Evolutionary conservation across 2,329 filamentous ascomycete genomes (phyloP).

Genomic region (Neonectria ditissima): DNA sequence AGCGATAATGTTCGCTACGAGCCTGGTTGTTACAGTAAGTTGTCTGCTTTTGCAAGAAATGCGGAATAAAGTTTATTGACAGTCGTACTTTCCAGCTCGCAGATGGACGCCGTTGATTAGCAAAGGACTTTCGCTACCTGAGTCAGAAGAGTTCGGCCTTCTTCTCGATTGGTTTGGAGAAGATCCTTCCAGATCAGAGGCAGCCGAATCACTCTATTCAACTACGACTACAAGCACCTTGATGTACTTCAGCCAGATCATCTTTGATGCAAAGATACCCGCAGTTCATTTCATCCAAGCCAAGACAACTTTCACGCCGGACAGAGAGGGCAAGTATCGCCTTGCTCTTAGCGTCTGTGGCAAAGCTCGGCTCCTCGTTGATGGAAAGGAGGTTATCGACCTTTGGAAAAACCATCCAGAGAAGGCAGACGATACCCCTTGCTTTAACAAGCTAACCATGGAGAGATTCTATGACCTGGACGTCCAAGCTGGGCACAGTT

Average conservation of each 20-base stretch:
- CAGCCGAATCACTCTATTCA: neutral
- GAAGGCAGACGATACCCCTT: conserved; percentile 49
- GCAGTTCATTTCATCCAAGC: neutral
- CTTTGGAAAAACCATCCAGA: conserved; percentile 44
- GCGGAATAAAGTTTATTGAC: too few species aligned
- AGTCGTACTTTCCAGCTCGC: neutral
- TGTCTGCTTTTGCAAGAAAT: neutral
- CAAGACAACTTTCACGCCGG: neutral
- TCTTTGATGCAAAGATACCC: neutral
- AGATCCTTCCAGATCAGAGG: neutral
- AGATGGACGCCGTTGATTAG: conserved; percentile 2
- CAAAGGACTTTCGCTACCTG: neutral
- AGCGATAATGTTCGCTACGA: conserved; percentile 16
- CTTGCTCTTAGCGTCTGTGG: conserved; percentile 28
- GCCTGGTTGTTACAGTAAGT: conserved; percentile 15
- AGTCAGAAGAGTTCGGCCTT: neutral
- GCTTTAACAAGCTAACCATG: conserved; percentile 47
- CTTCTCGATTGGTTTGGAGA: conserved; percentile 11
- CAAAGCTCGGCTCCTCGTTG: conserved; percentile 47
- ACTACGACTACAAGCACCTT: conserved; percentile 1
- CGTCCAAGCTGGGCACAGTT: conserved; percentile 13
- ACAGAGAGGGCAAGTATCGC: neutral
- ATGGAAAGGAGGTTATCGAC: conserved; percentile 46
- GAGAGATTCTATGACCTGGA: conserved; percentile 21
- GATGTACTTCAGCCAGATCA: conserved; percentile 14